Conservation (phyloP, 208 protist species). For the Wallacemonas sp. region DNA sequence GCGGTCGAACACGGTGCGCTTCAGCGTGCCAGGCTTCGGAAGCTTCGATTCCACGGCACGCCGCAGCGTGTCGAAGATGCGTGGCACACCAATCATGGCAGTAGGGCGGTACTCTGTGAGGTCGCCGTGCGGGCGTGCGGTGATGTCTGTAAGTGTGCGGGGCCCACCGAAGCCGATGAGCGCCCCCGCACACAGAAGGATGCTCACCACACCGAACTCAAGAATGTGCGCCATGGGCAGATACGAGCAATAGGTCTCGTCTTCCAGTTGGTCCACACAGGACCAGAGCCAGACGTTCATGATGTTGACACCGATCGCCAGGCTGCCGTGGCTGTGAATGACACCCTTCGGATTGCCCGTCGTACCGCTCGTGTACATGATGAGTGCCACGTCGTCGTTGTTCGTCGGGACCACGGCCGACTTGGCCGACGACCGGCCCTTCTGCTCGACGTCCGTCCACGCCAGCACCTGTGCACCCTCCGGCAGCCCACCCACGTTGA, state of each 20-base stretch:
- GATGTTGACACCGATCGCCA: conserved; percentile 17
- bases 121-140: conserved; percentile 40
- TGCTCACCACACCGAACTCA: conserved; percentile 45
- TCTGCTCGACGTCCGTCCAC: conserved; percentile 10
- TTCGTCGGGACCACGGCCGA: conserved; percentile 11
- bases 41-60: conserved; percentile 43
- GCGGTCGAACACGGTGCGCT: conserved; percentile 37
- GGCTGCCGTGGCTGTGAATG: conserved; percentile 40
- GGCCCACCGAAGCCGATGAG: conserved; percentile 43
- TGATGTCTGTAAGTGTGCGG: conserved; percentile 30
- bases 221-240: conserved; percentile 77
- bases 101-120: conserved; percentile 38
- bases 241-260: conserved; percentile 62
- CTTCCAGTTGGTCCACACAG: conserved; percentile 1
- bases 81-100: conserved; percentile 46
- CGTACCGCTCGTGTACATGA: conserved; percentile 80
- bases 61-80: conserved; percentile 54
- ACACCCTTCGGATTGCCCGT: conserved; percentile 74
- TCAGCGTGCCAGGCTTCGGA: conserved; percentile 15
- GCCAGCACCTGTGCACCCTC: not conserved
- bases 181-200: conserved; percentile 31
- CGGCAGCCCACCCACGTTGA: not conserved
- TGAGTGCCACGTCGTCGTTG: conserved; percentile 23
- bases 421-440: not conserved
- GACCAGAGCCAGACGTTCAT: conserved; percentile 8